Base-by-base conservation (phyloP, 257 asterid species). In the Galeopsis tetrahit region DNA sequence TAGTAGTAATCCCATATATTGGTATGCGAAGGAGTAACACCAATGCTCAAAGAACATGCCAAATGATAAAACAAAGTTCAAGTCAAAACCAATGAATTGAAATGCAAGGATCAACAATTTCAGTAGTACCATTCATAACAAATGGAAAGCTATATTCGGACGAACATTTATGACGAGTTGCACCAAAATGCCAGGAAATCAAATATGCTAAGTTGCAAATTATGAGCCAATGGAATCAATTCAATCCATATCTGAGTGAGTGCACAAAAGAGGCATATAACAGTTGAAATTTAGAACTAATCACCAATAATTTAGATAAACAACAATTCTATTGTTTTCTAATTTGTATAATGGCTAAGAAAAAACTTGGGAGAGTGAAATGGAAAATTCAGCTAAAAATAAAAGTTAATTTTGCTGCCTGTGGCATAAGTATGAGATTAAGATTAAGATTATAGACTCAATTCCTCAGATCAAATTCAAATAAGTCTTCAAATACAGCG, bases 401-500 rank as follows among this genome's bases (percentile, higher is more conserved):
- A 4, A 52, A 4, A 44, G 36, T 39, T 2, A 17, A 48, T 21
- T 10, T 42, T 42, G 36, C 15, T 14, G 17, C 14, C 17, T 21
- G 13, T 60, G 6, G 6, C 8, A 7, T 32, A 48, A 49, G 21
- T 44, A 44, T 9, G 4, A 44, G 51, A 62, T 62, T 28, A 10
- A 44, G 51, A 62, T 62, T 28, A 13, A 61, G 46, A 11, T 35
- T 17, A 46, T 71, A 21, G 17, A 8, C 61, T 70, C 31, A 66
- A 6, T 44, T 44, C 7, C 43, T 43, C 43, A 8, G 15, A 9
- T 43, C 40, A 6, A n/a, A 44, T 44, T 5, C 52, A 33, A 2
- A 48, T 34, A 14, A 59, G 10, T 49, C 48, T 71, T 60, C 32
- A 28, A 21, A 46, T 35, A 14, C 58, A 44, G 9, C 1, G 15